Percentiles rank a stretch among this genome's conserved stretches.
Conservation (phyloP, 331 rosid genomes). For the Cydonia oblonga region DNA sequence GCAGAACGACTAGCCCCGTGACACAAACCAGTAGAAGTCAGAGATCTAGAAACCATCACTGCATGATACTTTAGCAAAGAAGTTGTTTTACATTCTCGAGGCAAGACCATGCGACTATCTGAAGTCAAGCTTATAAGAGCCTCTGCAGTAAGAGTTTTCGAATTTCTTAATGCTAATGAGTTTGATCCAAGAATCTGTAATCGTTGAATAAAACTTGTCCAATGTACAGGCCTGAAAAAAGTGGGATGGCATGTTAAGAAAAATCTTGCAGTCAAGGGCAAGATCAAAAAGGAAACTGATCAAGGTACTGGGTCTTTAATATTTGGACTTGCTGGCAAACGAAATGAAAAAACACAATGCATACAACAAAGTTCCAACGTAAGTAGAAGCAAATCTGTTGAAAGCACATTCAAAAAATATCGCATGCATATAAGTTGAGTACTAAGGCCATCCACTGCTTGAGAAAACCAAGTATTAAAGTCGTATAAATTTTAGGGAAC, state of each 20-base stretch:
- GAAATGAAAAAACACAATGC: neutral
- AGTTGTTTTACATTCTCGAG: conserved; percentile 54
- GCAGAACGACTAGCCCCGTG: conserved; percentile 74
- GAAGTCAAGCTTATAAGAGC: conserved; percentile 49
- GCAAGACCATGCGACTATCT: conserved; percentile 35
- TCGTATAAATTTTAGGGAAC: neutral
- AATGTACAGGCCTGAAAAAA: conserved; percentile 64
- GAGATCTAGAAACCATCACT: conserved; percentile 70
- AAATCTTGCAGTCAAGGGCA: neutral
- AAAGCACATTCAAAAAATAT: neutral
- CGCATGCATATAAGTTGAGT: neutral
- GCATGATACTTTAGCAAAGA: conserved; percentile 54
- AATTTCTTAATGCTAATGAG: conserved; percentile 62
- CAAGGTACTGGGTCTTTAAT: neutral
- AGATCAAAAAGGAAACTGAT: neutral
- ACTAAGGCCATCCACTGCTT: neutral
- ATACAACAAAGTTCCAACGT: neutral
- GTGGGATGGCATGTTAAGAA: conserved; percentile 5
- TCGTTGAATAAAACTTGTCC: conserved; percentile 55
- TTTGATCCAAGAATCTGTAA: conserved; percentile 53
- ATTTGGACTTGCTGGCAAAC: neutral
- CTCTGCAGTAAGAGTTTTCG: conserved; percentile 54
- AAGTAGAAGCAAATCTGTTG: neutral
- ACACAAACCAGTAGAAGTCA: conserved; percentile 61
- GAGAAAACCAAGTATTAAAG: neutral